Conservation (phyloP, 495 filamentous ascomycete species). For the Cercophora newfieldiana region DNA sequence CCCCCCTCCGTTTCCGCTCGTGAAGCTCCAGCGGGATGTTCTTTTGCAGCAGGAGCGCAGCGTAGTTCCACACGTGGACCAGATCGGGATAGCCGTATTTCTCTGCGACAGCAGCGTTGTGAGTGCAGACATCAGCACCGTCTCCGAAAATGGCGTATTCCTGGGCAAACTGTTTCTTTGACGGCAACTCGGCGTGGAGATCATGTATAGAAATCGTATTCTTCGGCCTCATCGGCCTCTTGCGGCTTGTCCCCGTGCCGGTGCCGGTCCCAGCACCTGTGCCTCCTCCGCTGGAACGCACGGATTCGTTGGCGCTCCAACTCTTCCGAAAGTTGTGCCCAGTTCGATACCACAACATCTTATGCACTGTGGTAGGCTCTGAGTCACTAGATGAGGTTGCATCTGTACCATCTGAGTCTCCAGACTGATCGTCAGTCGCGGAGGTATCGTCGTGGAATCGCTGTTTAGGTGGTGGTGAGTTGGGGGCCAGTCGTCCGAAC, state of each 20-base stretch:
- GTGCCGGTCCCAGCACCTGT: conserved; percentile 55
- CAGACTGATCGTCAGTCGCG: conserved; percentile 47
- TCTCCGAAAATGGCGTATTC: conserved; percentile 84
- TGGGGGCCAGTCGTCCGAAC: conserved; percentile 72
- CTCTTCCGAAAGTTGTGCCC: conserved; percentile 46
- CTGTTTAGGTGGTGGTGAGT: conserved; percentile 48
- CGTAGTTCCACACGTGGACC: conserved; percentile 81
- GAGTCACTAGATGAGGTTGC: conserved; percentile 69
- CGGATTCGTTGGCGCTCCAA: conserved; percentile 48
- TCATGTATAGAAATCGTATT: conserved; percentile 70
- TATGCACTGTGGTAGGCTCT: conserved; percentile 62
- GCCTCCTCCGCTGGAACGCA: conserved; percentile 52
- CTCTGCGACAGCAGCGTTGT: conserved; percentile 77
- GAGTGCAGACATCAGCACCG: conserved; percentile 71
- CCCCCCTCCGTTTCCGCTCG: conserved; percentile 39
- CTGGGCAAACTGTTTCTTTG: conserved; percentile 71
- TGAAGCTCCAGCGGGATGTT: conserved; percentile 69
- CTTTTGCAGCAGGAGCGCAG: conserved; percentile 73
- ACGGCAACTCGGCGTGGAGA: conserved; percentile 65
- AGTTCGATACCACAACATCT: conserved; percentile 49
- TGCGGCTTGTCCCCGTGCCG: conserved; percentile 50
- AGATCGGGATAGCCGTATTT: conserved; percentile 72
- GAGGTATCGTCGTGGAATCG: conserved; percentile 55
- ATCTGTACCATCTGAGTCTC: conserved; percentile 63
- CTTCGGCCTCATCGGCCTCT: conserved; percentile 45